phyloP scores from a whole-genome alignment of 257 asterid genomes.

The Solanum rostratum region DNA sequence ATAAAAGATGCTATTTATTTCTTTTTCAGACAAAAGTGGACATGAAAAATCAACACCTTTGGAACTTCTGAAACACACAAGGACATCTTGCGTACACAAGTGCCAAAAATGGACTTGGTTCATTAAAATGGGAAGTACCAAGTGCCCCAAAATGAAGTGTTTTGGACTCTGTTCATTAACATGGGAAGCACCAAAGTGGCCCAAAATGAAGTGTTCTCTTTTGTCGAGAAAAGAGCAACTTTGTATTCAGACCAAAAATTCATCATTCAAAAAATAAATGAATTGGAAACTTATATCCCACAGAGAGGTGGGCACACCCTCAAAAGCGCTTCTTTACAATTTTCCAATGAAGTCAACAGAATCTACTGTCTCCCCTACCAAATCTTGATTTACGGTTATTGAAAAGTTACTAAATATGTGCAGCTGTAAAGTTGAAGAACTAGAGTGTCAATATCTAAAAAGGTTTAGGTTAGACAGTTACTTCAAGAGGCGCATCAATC shows the following conservation, averaged over 20 bases:
- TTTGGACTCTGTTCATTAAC: background rate
- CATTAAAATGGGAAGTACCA: background rate
- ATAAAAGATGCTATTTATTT: background rate
- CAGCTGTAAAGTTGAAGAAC: conserved; percentile 6
- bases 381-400: background rate
- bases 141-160: background rate
- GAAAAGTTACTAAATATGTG: background rate
- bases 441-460: conserved; percentile 1
- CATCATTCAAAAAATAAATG: background rate
- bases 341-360: background rate
- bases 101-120: background rate
- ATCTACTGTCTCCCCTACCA: background rate
- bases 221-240: background rate
- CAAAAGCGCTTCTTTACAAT: background rate
- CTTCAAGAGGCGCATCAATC: conserved; percentile 69
- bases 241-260: background rate
- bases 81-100: background rate
- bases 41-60: background rate
- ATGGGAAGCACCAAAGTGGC: background rate
- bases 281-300: background rate
- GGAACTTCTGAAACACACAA: background rate
- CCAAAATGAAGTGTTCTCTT: background rate
- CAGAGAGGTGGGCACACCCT: background rate
- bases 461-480: conserved; percentile 24
- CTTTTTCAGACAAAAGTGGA: background rate